Percentiles rank a stretch among this genome's conserved stretches.
Conservation (phyloP, 2,329 filamentous ascomycete genomes). For the Pseudogymnoascus sp. region DNA sequence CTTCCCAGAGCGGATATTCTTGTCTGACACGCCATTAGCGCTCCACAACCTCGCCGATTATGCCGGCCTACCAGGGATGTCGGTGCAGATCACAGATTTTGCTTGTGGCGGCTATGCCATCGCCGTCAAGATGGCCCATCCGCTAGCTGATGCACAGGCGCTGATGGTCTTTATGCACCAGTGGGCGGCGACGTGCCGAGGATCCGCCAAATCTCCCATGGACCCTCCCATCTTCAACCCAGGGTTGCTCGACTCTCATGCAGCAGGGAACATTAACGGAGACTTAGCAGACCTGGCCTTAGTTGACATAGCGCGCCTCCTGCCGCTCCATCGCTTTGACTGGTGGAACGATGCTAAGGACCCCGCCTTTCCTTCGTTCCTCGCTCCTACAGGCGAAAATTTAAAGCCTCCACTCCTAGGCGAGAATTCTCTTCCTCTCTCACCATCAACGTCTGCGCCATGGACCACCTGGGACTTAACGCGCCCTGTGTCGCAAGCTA, state of each 20-base stretch:
- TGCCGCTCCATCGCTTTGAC: conserved; percentile 41
- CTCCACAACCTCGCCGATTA: conserved; percentile 28
- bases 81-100: conserved; percentile 36
- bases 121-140: conserved; percentile 36
- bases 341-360: conserved; percentile 30
- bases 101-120: conserved; percentile 35
- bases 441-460: conserved; percentile 28
- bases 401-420: background rate
- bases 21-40: conserved; percentile 29
- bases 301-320: conserved; percentile 26
- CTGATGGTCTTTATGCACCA: conserved; percentile 36
- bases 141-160: conserved; percentile 37
- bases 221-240: conserved; percentile 35
- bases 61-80: conserved; percentile 24
- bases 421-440: background rate
- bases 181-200: conserved; percentile 32
- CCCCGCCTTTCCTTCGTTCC: background rate
- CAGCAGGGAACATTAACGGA: conserved; percentile 24
- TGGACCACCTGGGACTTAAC: conserved; percentile 37
- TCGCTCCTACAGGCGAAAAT: background rate
- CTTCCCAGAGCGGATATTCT: conserved; percentile 30
- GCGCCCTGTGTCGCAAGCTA: conserved; percentile 26
- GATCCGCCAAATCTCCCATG: conserved; percentile 8
- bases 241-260: conserved; percentile 29
- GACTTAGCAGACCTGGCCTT: conserved; percentile 23